phyloP scores from a whole-genome alignment of 768 basidiomycete species.

The Filobasidium wieringae region DNA sequence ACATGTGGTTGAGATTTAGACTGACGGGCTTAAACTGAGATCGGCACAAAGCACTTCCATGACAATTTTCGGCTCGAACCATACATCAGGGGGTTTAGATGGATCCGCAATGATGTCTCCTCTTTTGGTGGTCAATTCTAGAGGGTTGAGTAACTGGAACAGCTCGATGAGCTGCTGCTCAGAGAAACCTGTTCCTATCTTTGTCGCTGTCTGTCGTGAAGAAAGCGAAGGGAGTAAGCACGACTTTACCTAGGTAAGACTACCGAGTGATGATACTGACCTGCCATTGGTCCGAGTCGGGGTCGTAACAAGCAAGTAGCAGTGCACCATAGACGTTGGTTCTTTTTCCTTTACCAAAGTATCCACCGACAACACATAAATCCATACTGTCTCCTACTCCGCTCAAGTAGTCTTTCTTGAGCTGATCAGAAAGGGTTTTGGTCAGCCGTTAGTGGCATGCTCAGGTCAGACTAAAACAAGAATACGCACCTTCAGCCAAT shows the following conservation, averaged over 20 bases:
- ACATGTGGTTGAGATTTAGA: too few relatives aligned
- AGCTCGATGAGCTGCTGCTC: conserved; percentile 77
- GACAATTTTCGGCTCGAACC: conserved; percentile 93
- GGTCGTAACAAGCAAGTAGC: conserved; percentile 91
- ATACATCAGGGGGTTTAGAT: conserved; percentile 81
- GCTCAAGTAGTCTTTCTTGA: conserved; percentile 96
- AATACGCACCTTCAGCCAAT: conserved; percentile 87
- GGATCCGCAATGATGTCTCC: conserved; percentile 80
- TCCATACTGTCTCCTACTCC: conserved; percentile 96
- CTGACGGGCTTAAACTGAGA: conserved; percentile 72
- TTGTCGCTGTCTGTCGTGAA: conserved; percentile 47
- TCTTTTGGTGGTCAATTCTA: conserved; percentile 53
- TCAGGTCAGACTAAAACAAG: background rate
- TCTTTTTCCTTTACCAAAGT: conserved; percentile 95
- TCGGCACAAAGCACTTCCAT: conserved; percentile 99
- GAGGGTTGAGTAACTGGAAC: conserved; percentile 57
- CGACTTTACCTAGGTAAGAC: background rate
- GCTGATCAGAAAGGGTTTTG: conserved; percentile 44
- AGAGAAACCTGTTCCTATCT: conserved; percentile 96
- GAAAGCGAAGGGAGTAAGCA: background rate
- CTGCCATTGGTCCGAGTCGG: conserved; percentile 85
- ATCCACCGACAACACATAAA: conserved; percentile 92
- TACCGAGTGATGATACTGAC: conserved; percentile 48
- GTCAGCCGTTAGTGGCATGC: background rate
- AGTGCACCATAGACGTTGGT: conserved; percentile 97